Conservation (phyloP, 2,329 filamentous ascomycete genomes). For the Colletotrichum horii region DNA sequence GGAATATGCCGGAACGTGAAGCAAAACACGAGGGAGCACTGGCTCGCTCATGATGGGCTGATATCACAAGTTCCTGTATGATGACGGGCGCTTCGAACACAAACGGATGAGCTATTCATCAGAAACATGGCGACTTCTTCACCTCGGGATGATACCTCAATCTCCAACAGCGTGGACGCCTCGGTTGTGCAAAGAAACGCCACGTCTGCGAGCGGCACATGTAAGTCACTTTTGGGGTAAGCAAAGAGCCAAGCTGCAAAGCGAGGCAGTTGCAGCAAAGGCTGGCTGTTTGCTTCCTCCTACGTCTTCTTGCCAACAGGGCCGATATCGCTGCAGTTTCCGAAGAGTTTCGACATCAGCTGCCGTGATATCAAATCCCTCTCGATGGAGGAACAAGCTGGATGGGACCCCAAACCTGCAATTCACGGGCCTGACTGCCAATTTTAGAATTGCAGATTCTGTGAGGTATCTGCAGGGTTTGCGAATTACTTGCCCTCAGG, state of each 20-base stretch:
- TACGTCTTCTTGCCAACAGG: not conserved
- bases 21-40: not conserved
- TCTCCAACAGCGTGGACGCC: not conserved
- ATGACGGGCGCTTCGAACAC: not conserved
- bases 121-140: not conserved
- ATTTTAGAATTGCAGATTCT: not conserved
- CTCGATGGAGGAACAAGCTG: not conserved
- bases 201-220: not conserved
- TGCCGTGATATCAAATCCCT: not conserved
- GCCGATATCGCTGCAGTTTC: not conserved
- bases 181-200: not conserved
- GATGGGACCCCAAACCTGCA: not conserved
- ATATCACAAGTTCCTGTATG: not conserved
- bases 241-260: not conserved
- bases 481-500: not conserved
- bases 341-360: not conserved
- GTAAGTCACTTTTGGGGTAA: not conserved
- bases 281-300: not conserved
- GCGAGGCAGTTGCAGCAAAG: not conserved
- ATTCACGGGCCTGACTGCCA: not conserved
- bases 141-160: not conserved
- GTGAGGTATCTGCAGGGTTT: not conserved
- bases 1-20: not conserved
- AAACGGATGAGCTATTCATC: not conserved
- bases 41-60: not conserved